Base-by-base conservation (phyloP, 768 basidiomycete genomes). In the Pleurotus tuoliensis region DNA sequence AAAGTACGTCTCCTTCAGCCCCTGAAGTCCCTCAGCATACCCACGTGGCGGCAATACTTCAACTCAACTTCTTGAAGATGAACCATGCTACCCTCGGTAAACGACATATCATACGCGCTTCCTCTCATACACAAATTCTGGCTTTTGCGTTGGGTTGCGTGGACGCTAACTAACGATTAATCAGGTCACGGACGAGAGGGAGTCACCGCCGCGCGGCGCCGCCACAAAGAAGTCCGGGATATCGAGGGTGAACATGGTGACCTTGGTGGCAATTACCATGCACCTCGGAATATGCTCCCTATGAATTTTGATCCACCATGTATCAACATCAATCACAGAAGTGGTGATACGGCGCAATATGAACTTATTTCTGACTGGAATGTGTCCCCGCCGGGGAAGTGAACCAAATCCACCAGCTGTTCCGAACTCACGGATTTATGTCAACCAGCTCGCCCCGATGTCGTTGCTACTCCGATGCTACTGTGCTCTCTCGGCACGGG, bases 351-450 rank as follows among this genome's bases (percentile, higher is more conserved):
- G n/a, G 41, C 41, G 20, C 20, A 6, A 1, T n/a, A 44, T 44
- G 3, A 3, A 44, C 41, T 44, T 44, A 44, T 16, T 44, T 44
- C 20, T 18, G 3, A n/a, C 20, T 16, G 13, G 46, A 16, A 34
- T 47, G 20, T 47, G 48, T 50, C 27, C 7, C 22, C 9, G n/a
- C 25, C 3, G 11, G 11, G 22, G 37, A 20, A 34, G 20, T 50
- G 25, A 27, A 27, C 48, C 48, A 50, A 34, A 25, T 50, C 48
- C 48, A 50, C 48, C 48, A 34, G 37, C 48, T 30, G 48, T 20
- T 50, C 48, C 48, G 48, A 50, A 7, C 27, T n/a, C 41, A 11
- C n/a, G 41, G 41, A 34, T 34, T 34, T 22, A 11, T 44, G 41
- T 44, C 41, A 44, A 44, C 27, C 27, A 15, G 22, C 3, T n/a